phyloP scores from a whole-genome alignment of 352 stramenopile genomes.

The Phytophthora aleatoria region DNA sequence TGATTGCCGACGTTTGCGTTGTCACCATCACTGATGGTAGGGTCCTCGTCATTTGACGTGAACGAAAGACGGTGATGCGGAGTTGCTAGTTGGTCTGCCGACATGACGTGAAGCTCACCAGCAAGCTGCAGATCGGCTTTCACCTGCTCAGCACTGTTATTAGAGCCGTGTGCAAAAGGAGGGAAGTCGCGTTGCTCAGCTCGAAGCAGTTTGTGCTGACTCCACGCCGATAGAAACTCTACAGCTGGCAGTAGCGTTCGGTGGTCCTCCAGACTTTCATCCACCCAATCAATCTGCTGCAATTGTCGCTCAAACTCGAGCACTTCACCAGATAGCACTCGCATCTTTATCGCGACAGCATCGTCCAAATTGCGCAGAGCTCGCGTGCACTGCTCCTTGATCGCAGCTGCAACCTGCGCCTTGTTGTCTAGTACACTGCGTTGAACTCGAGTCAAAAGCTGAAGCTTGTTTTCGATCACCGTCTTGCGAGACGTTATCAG shows the following conservation, averaged over 20 bases:
- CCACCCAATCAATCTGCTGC: constrained; percentile 78
- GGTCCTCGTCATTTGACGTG: constrained; percentile 11
- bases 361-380: constrained; percentile 53
- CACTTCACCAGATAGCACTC: constrained; percentile 55
- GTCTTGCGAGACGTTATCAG: constrained; percentile 68
- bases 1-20: constrained; percentile 9
- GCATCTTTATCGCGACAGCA: constrained; percentile 49
- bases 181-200: constrained; percentile 74
- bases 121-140: constrained; percentile 66
- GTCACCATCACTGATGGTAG: constrained; percentile 4
- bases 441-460: constrained; percentile 42
- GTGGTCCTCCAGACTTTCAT: constrained; percentile 59
- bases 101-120: constrained; percentile 58
- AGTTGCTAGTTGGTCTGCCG: constrained; percentile 34
- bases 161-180: constrained; percentile 24
- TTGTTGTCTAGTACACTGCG: constrained; percentile 47
- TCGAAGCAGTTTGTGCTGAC: constrained; percentile 69
- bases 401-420: constrained; percentile 47
- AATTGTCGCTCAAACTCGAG: constrained; percentile 68
- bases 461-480: constrained; percentile 65
- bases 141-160: constrained; percentile 52
- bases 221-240: constrained; percentile 72
- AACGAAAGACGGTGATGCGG: constrained; percentile 10
- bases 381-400: constrained; percentile 56
- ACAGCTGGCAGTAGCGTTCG: constrained; percentile 48